Evolutionary conservation across 805 yeast genomes (phyloP), one percentile per base, ranked within the genome.

Genomic region (Myxozyma geophila): DNA sequence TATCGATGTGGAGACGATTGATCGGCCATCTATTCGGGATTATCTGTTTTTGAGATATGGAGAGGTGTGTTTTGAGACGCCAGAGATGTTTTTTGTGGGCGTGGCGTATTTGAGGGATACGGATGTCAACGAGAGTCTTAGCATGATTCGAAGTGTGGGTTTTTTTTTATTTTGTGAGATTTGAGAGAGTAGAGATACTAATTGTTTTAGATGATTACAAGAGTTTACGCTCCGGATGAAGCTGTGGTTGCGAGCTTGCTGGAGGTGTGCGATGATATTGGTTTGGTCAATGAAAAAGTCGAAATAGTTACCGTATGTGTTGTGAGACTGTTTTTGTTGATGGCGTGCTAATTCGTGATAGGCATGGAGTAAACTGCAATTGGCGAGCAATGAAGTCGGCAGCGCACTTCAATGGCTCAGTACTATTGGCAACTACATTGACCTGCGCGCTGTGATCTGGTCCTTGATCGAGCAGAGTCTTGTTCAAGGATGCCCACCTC

Each of bases 351-450:
- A 21, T 15, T 39, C 8, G 19, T 15, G 15, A 19, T 19, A 58
- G 66, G 52, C 70, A 1, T 68, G 70, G 70, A 56, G 68, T 35
- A 58, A 59, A 33, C 41, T 43, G 23, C 58, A 55, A 28, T 50
- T 59, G 7, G 33, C 59, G 3, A 37, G 43, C 12, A 54, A 58
- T 12, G 37, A 58, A 9, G 35, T 60, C 23, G 70, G 70, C 6
- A 58, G 67, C 51, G 77, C 76, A 3, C 53, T 74, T 15, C 59
- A 62, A 10, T 66, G 62, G 57, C 64, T 75, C n/a, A 70, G 67
- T 52, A 52, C 39, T 33, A 64, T 67, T 9, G 65, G 63, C 19
- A 71, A 71, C 50, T 40, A 57, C 21, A 48, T 57, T 19, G 70
- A 70, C 10, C 54, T 74, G 2, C 63, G 70, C 21, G 56, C 51